Evolutionary conservation across 805 yeast genomes (phyloP), one percentile per base, ranked within the genome.

Genomic region (Tetrapisispora arboricola): DNA sequence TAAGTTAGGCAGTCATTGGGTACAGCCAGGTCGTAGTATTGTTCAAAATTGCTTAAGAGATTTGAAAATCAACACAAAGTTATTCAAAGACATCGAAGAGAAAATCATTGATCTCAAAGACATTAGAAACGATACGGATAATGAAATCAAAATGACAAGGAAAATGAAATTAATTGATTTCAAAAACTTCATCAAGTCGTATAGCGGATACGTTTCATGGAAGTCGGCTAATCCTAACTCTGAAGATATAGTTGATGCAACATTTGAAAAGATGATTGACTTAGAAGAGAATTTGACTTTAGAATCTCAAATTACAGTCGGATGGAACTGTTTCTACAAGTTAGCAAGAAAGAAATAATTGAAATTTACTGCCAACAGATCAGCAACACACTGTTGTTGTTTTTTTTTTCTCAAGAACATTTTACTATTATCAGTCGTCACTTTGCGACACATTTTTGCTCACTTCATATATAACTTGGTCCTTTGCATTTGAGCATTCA

Each of bases 21-120:
- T 84, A 51, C 82, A 80, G 49, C 92, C 94, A 0, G 96, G 96
- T 0, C 66, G 94, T 36, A 40, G 54, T 6, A 62, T 72, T 12
- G 58, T 88, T 26, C 63, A 78, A 39, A 46, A 63, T 6, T 53
- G 68, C 43, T 67, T 72, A 46, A 39, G 32, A 18, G 50, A 51
- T 21, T 40, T 39, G 16, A 36, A 42, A 6, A 39, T 57, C 4
- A 48, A 53, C 20, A 15, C 26, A 1, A 64, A 59, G 2, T 43
- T 51, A 12, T 83, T 70, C 55, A 47, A 53, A 1, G 71, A 76
- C 43, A 54, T 68, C 10, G 47, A 54, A 32, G 57, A 61, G 10
- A 57, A 48, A 28, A 60, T 62, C 38, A 51, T 62, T 41, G 29
- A 45, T 17, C 43, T 47, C 27, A 15, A 47, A 42, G 32, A 50